Conservation (phyloP, 257 asterid species). For the Linaria vulgaris region DNA sequence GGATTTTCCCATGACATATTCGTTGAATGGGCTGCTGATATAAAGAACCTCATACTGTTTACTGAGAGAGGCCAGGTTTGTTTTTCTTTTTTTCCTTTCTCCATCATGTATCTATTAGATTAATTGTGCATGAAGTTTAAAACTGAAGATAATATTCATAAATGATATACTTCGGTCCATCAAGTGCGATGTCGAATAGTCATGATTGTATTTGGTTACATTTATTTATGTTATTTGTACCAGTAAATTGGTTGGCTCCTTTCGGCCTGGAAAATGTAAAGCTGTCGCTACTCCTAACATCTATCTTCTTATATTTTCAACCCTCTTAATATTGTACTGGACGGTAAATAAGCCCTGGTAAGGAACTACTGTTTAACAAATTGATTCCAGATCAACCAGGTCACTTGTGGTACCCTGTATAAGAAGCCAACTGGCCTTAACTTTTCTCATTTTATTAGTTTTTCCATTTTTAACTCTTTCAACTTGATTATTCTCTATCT, state of each 20-base stretch:
- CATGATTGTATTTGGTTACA: slow-evolving; percentile 22
- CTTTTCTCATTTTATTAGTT: not conserved
- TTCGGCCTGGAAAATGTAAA: slow-evolving; percentile 22
- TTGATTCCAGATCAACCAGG: not conserved
- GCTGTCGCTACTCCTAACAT: slow-evolving; percentile 11
- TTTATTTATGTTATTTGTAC: too few species aligned
- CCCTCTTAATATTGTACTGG: slow-evolving; percentile 6
- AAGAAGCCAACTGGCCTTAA: too few species aligned
- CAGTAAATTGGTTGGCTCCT: not conserved
- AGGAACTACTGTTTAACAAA: too few species aligned
- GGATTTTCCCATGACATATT: slow-evolving; percentile 97
- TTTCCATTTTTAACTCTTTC: slow-evolving; percentile 2
- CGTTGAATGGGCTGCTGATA: slow-evolving; percentile 97
- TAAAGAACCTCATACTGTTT: slow-evolving; percentile 91
- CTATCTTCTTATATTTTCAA: not conserved
- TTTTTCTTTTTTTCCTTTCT: slow-evolving; percentile 29
- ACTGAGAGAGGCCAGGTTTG: slow-evolving; percentile 98
- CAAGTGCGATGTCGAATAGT: slow-evolving; percentile 16
- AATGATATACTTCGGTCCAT: slow-evolving; percentile 22
- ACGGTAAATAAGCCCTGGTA: not conserved
- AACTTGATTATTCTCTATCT: too few species aligned
- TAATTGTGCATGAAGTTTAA: slow-evolving; percentile 12
- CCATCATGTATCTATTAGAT: slow-evolving; percentile 16
- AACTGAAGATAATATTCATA: slow-evolving; percentile 10
- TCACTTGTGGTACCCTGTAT: too few species aligned